Evolutionary conservation across 331 rosid genomes (phyloP), one percentile per base, ranked within the genome.

Genomic region (Stylosanthes scabra): DNA sequence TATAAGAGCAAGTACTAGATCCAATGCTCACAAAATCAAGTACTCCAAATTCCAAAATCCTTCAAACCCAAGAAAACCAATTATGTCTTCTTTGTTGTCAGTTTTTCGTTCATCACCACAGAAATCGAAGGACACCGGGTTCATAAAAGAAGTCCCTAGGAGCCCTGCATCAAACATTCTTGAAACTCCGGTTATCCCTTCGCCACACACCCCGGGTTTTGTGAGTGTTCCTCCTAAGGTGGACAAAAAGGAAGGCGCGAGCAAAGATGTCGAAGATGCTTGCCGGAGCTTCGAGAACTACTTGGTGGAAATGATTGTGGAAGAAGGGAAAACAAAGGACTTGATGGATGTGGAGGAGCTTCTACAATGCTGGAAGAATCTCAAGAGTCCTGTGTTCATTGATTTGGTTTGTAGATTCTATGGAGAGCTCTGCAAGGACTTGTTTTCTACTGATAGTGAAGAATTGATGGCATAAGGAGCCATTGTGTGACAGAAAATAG

Each of bases 321-420:
- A 87, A 84, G 96, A 94, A 80, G 90, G 96, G 80, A 88, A 87
- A 68, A 70, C 91, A 2, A 75, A 34, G 77, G 97, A 88, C 51
- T 88, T 91, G 86, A 83, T 73, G 74, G 99, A 94, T 34, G 93
- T 91, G 66, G 99, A 94, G 78, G 99, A 94, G 78, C 91, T 94
- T 88, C 85, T 95, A 46, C 74, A 82, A 11, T 90, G 96, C 77
- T 91, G 97, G 99, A 95, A 81, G 80, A 91, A 84, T 16, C 91
- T 95, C 11, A 83, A 90, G 52, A 80, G 88, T 27, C 97, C 97
- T 63, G 90, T 86, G 20, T 91, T 87, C 74, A 69, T 88, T 64
- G 92, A 87, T 80, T 83, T 94, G 78, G 97, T 94, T 6, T 62
- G 82, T 71, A 81, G 96, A 74, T 94, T 94, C 71, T 90, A 90